Base-by-base conservation (phyloP, 2,329 filamentous ascomycete species). In the Colletotrichum tofieldiae region DNA sequence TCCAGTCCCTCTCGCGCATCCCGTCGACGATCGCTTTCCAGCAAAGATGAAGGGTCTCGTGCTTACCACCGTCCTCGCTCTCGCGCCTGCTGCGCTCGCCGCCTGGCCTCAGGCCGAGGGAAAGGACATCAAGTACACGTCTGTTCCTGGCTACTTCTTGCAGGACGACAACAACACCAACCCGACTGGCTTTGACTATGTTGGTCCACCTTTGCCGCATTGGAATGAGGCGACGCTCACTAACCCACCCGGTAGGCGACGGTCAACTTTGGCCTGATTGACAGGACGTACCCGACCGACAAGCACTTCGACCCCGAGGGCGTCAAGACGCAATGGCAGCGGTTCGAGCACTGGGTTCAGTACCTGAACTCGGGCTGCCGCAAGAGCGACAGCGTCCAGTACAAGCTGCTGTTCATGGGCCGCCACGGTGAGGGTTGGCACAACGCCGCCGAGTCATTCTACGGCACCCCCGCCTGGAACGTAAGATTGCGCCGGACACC, bases 361-460 rank as follows among this genome's bases (percentile, higher is more conserved):
- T 81, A 84, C 32, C 79, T 93, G 47, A 92, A 92, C 81, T 73
- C 74, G 14, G 75, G 78, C 37, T 80, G 81, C 64, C 63, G 67
- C 41, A 76, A 78, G 4, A 78, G 85, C n/a, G 78, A 80, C 12
- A 85, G 83, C 60, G 85, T 87, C 18, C 82, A 85, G 39, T 94
- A 93, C 83, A 92, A 92, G 77, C 84, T 94, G 12, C 78, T 94
- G 39, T 91, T 91, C 80, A 85, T 93, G 79, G 92, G 89, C 3
- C 89, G 93, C 49, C 93, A 94, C 77, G 93, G 92, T 29, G 88
- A 94, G 80, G 92, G 92, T 16, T 89, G 83, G 75, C 88, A 91
- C 74, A 91, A 91, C 74, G 86, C 85, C 8, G 92, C 91, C 18
- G 90, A 93, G 80, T 83, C 84, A 37, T 92, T 86, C 78, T 93